Conservation (phyloP, 208 protist genomes). For the Strigomonas oncopelti region DNA sequence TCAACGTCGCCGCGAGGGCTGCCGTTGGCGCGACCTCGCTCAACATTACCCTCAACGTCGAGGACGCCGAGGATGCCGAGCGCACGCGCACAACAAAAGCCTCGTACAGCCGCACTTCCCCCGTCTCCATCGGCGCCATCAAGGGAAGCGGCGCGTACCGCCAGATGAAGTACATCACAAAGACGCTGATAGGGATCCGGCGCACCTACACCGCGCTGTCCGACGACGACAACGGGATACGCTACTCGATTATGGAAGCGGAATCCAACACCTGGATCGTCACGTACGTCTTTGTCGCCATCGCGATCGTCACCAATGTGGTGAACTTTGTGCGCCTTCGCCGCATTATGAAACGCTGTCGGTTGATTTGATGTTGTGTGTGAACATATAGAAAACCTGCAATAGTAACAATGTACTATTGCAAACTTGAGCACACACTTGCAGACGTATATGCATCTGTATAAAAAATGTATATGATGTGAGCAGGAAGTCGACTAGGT, state of each 20-base stretch:
- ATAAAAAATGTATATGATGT: too few species aligned
- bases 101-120: conserved; percentile 59
- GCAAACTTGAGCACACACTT: too few species aligned
- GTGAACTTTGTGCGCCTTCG: conserved; percentile 38
- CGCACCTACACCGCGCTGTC: conserved; percentile 23
- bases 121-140: conserved; percentile 45
- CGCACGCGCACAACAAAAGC: conserved; percentile 62
- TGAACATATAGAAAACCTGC: too few species aligned
- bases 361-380: too few species aligned
- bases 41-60: conserved; percentile 56
- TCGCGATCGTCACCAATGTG: conserved; percentile 26
- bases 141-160: conserved; percentile 54
- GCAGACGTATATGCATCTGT: too few species aligned
- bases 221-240: conserved; percentile 41
- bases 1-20: conserved; percentile 48
- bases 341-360: not conserved
- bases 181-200: conserved; percentile 26
- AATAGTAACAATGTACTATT: too few species aligned
- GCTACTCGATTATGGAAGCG: conserved; percentile 39
- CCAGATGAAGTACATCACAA: conserved; percentile 67
- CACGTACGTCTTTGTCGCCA: conserved; percentile 38
- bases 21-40: conserved; percentile 34
- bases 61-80: conserved; percentile 72
- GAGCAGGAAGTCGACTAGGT: too few species aligned
- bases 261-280: conserved; percentile 45